Base-by-base conservation (phyloP, 441 rosid species). In the Pelargonium myrrhifolium region DNA sequence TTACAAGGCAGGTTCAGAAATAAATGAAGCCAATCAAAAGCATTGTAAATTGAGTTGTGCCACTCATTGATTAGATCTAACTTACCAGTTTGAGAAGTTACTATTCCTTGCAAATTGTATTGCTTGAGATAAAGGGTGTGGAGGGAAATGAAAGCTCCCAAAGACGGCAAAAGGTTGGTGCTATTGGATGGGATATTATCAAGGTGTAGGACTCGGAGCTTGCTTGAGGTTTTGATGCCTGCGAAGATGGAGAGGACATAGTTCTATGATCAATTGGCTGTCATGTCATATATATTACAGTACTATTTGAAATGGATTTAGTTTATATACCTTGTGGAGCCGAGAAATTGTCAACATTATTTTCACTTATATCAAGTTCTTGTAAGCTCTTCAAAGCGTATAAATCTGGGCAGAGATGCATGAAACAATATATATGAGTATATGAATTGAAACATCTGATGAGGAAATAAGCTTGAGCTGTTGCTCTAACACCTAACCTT, bases 401-500 rank as follows among this genome's bases (percentile, higher is more conserved):
- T 2, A 42, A 42, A 42, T 42, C 47, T 42, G 42, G 42, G 42
- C 42, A n/a, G n/a, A n/a, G n/a, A 39, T 39, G 42, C 42, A 39
- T n/a, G 42, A 39, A 9, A 39, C 42, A 39, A 39, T n/a, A n/a
- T n/a, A 39, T 9, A 39, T 0, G 42, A 39, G 9, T 39, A 39
- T 39, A n/a, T n/a, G n/a, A n/a, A n/a, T 39, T 39, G 42, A 39
- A 39, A 39, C 42, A 39, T 39, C 7, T 39, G n/a, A n/a, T n/a
- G n/a, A 4, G 42, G 42, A 39, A 9, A 4, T 39, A 9, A 39
- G 4, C 0, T 39, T n/a, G n/a, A n/a, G 42, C 9, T 39, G 42
- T 4, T 39, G 42, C 4, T 39, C 42, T 39, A 39, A 39, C 4
- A 9, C 9, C 42, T 39, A 39, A 74, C 75, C 71, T 74, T 45